Evolutionary conservation across 106 monocot species (phyloP), one percentile per base, ranked within the genome.

Genomic region (Acorus calamus): DNA sequence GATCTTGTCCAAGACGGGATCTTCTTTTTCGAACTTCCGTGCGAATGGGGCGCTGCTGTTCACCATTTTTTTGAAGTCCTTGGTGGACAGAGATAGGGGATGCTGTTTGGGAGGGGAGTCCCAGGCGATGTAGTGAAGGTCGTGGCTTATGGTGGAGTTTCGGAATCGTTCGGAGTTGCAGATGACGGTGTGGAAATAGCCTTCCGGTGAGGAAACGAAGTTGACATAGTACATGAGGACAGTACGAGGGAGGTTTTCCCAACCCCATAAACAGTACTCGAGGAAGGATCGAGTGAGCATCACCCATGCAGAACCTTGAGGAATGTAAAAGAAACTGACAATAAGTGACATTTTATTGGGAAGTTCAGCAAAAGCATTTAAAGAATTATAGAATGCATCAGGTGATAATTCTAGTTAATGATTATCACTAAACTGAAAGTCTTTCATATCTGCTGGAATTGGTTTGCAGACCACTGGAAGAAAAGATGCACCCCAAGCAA

Each of bases 101-200:
- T 92, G 92, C 61, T 92, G 92, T 57, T 87, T 92, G 1, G 92
- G 87, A 14, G 92, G 92, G 45, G 46, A 75, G 76, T 92, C 92
- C 92, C 92, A 92, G 0, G 92, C 84, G 42, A 92, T 92, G 72
- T 92, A 87, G 53, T 92, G 92, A 11, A 92, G 77, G 66, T 92
- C 92, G 11, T 92, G 92, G 79, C 87, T 79, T n/a, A 92, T 60
- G 9, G 82, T 44, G 2, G 92, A 79, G 69, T 62, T 59, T 11
- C 49, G 63, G 66, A 84, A 92, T 14, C 56, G 69, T 6, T 79
- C 66, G 3, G 81, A 66, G 69, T 92, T 92, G 92, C 92, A 92
- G 43, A 92, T 85, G 61, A 92, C 87, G 1, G 87, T 87, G 46
- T 92, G 92, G 76, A 92, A 92, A 67, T 92, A 92, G 44, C 92